phyloP scores from a whole-genome alignment of 805 yeast genomes.

The Zygosaccharomyces bailii region DNA sequence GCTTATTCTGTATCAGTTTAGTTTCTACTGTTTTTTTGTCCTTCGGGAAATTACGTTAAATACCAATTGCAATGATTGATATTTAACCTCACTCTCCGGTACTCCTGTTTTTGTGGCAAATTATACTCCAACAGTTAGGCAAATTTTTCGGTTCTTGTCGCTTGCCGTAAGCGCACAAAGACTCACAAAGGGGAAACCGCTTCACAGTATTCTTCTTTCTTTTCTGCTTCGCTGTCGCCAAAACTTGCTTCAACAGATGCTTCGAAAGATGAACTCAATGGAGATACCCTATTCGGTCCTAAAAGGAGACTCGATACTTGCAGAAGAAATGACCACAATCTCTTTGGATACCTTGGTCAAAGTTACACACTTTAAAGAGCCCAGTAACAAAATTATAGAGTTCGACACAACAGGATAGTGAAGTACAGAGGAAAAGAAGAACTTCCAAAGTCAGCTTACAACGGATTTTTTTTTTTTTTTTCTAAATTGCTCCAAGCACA shows the following conservation, averaged over 20 bases:
- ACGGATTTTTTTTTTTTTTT: background rate
- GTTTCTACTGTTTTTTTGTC: background rate
- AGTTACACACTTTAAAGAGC: background rate
- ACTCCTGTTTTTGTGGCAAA: background rate
- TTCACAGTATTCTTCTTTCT: background rate
- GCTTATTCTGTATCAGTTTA: background rate
- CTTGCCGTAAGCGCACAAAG: background rate
- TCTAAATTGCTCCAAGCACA: background rate
- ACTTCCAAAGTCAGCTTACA: background rate
- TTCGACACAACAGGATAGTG: background rate
- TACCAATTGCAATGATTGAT: background rate
- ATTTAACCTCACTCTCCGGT: background rate
- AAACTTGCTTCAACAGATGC: background rate
- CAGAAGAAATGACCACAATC: background rate
- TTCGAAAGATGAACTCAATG: background rate
- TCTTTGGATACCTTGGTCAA: background rate
- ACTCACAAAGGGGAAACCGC: background rate
- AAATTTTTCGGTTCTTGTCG: background rate
- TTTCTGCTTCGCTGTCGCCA: background rate
- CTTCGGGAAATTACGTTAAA: background rate
- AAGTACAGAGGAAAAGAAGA: background rate
- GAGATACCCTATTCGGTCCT: background rate
- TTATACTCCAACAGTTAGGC: background rate
- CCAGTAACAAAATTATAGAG: background rate
- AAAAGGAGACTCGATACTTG: background rate